These are phyloP conservation scores for Sugiyamaella sp. DNA, from an alignment of 1,139 yeast species.

Conservation along the genomic window DNA sequence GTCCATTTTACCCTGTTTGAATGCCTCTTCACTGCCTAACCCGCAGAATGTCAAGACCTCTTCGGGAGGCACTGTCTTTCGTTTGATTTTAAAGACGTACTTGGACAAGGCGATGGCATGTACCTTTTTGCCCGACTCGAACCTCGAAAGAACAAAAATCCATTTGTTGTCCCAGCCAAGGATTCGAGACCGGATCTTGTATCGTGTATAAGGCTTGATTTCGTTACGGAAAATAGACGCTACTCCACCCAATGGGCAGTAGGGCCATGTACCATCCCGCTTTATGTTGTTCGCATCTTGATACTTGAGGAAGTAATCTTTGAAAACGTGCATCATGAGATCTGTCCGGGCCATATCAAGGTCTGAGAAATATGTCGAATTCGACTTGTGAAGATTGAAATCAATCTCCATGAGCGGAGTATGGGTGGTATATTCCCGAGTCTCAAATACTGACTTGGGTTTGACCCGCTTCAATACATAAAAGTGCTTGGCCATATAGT, in stretches of 20 bases:
- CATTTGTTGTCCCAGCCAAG: conserved; percentile 89
- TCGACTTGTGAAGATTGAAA: conserved; percentile 82
- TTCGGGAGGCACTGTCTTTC: conserved; percentile 69
- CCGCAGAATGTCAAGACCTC: conserved; percentile 62
- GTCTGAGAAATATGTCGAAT: conserved; percentile 84
- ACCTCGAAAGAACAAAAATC: conserved; percentile 71
- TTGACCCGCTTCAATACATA: conserved; percentile 36
- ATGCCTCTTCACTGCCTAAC: conserved; percentile 56
- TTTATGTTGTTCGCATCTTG: conserved; percentile 42
- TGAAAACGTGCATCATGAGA: conserved; percentile 56
- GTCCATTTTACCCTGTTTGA: conserved; percentile 46
- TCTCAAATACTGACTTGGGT: conserved; percentile 45
- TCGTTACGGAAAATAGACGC: conserved; percentile 71
- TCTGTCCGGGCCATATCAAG: conserved; percentile 78
- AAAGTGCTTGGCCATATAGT: conserved; percentile 45
- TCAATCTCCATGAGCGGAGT: conserved; percentile 84
- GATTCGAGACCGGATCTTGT: conserved; percentile 58
- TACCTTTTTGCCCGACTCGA: conserved; percentile 50
- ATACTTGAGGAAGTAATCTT: conserved; percentile 36
- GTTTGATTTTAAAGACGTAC: conserved; percentile 75
- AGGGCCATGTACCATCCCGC: conserved; percentile 58
- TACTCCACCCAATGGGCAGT: conserved; percentile 77
- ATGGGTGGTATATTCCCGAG: conserved; percentile 53
- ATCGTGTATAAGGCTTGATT: conserved; percentile 65
- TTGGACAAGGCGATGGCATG: conserved; percentile 72